phyloP scores from a whole-genome alignment of 805 yeast species.

The Kodamaea laetipori region DNA sequence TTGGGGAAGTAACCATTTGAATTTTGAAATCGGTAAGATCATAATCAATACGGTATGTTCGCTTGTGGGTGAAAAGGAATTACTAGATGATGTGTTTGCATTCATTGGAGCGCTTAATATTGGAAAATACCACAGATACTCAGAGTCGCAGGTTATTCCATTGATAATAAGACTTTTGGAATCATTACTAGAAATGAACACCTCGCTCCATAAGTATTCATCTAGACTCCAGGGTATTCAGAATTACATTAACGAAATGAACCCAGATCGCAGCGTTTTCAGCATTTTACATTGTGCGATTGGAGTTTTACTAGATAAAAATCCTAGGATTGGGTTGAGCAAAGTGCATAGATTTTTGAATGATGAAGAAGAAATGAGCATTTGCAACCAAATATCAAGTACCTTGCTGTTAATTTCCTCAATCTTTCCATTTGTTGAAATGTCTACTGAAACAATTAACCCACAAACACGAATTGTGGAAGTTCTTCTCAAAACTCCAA shows the following conservation, averaged over 20 bases:
- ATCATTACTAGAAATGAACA: slow-evolving; percentile 8
- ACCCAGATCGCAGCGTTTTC: neutral
- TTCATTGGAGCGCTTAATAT: slow-evolving; percentile 23
- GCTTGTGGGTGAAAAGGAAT: slow-evolving; percentile 18
- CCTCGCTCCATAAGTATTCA: neutral
- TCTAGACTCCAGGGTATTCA: neutral
- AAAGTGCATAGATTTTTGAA: slow-evolving; percentile 17
- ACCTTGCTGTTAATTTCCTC: slow-evolving; percentile 9
- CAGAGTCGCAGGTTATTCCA: slow-evolving; percentile 12
- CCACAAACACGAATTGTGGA: slow-evolving; percentile 8
- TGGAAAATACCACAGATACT: slow-evolving; percentile 7
- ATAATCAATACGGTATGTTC: slow-evolving; percentile 23
- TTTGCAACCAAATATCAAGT: neutral
- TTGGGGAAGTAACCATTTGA: slow-evolving; percentile 20
- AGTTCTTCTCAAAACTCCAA: slow-evolving; percentile 8
- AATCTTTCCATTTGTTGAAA: slow-evolving; percentile 11
- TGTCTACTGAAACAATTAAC: neutral
- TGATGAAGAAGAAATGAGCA: slow-evolving; percentile 12
- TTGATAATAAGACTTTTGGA: slow-evolving; percentile 14
- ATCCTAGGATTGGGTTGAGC: slow-evolving; percentile 1
- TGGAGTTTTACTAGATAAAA: slow-evolving; percentile 4
- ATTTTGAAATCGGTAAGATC: slow-evolving; percentile 20
- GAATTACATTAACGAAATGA: neutral
- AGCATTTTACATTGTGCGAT: slow-evolving; percentile 2
- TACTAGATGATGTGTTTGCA: slow-evolving; percentile 28